Evolutionary conservation across 768 basidiomycete species (phyloP).

Genomic region (Imleria badia): DNA sequence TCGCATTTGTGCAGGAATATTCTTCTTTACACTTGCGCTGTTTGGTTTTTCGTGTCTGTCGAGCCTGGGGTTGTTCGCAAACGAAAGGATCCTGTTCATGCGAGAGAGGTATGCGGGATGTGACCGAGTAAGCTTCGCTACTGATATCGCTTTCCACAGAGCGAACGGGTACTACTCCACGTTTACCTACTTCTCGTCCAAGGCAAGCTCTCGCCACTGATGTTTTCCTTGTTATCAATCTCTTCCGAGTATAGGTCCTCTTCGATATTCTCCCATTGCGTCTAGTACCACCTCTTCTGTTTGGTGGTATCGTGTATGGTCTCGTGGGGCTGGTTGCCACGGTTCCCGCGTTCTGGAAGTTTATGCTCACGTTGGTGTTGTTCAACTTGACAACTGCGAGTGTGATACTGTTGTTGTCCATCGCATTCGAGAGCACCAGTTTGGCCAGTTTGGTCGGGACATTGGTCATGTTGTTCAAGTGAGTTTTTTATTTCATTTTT

Average conservation of each 20-base stretch:
- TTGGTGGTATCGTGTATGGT: conserved; percentile 93
- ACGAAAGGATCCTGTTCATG: conserved; percentile 95
- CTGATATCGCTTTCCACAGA: conserved; percentile 39
- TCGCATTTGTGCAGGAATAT: conserved; percentile 56
- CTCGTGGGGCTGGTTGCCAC: conserved; percentile 93
- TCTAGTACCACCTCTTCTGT: conserved; percentile 91
- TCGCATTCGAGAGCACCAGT: conserved; percentile 81
- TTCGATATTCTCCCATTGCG: conserved; percentile 96
- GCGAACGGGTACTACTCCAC: conserved; percentile 98
- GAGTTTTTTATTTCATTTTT: conserved; percentile 32
- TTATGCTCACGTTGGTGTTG: conserved; percentile 90
- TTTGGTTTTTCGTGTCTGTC: conserved; percentile 98
- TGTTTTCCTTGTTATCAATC: not conserved
- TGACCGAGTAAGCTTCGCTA: not conserved
- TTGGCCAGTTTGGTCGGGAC: conserved; percentile 95
- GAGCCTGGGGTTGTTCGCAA: conserved; percentile 90
- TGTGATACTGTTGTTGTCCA: conserved; percentile 86
- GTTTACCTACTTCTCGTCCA: conserved; percentile 94
- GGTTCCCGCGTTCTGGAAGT: conserved; percentile 94
- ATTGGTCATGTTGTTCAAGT: conserved; percentile 98
- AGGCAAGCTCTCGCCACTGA: conserved; percentile 43
- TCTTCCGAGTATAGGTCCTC: conserved; percentile 55
- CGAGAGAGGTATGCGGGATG: conserved; percentile 74
- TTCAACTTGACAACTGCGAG: conserved; percentile 97
- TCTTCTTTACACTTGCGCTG: conserved; percentile 96